Evolutionary conservation across 2,329 filamentous ascomycete genomes (phyloP), one percentile per base, ranked within the genome.

Genomic region (Diaporthe vaccinii): DNA sequence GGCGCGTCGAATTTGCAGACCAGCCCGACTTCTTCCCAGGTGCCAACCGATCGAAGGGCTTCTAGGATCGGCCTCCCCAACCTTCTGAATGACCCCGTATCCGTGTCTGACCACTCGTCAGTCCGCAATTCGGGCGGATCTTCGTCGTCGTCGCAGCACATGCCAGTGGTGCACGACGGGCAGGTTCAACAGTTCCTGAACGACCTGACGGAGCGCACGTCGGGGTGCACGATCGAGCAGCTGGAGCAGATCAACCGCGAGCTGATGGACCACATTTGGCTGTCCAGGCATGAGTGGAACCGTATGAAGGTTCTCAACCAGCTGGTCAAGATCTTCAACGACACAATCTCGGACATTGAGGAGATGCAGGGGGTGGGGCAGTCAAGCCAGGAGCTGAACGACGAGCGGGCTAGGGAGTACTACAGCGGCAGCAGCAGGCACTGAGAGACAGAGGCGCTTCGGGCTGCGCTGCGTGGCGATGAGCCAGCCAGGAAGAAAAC

Each of bases 221-320:
- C 91, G 28, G 95, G 94, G 0, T 94, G 94, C 82, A 94, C 93
- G 0, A 94, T 99, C 71, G 97, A 99, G 85, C 96, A 99, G 83
- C 87, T 99, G 28, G 96, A 98, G 86, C 96, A 98, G 84, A 93
- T 98, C 82, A 96, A 96, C 82, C 93, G 95, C 10, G 92, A 93
- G 78, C 87, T 98, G 77, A 98, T 98, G 96, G 94, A 96, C 76
- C 91, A 93, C 77, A 90, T 98, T 59, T 99, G 97, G 97, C 89
- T 89, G 76, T 90, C 90, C 76, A 90, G 95, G 68, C 89, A 91
- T 65, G 93, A 97, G 80, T 97, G 94, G 91, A 97, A 99, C 84
- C 91, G 97, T 58, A 93, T 92, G 79, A 88, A 89, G 79, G 95
- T 98, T 25, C 78, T 84, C 28, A 80, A 78, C 71, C 75, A 77